Conservation (phyloP, 768 basidiomycete species). For the Phaffia tasmanica region DNA sequence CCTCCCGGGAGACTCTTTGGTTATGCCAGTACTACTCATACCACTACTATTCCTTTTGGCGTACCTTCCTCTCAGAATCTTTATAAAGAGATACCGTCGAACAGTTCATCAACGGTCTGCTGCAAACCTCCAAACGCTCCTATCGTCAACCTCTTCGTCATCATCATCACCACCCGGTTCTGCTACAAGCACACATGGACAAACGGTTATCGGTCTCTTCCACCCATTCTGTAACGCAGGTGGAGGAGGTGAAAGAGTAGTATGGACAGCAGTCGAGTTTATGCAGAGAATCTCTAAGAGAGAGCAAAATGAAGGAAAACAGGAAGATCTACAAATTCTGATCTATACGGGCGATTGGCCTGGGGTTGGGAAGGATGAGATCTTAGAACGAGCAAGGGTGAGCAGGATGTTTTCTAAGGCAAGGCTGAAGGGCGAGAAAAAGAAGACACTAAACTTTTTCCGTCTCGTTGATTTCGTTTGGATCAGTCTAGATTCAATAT, state of each 20-base stretch:
- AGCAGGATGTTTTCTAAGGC: constrained; percentile 24
- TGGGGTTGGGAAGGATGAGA: constrained; percentile 58
- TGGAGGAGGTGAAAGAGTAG: constrained; percentile 88
- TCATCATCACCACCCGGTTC: too few relatives aligned
- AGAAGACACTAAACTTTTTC: neutral
- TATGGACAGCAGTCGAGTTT: constrained; percentile 78
- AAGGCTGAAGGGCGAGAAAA: neutral
- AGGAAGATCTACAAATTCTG: constrained; percentile 51
- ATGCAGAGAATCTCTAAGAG: constrained; percentile 46
- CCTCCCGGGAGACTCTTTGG: too few relatives aligned
- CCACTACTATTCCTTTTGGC: too few relatives aligned
- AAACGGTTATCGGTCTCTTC: constrained; percentile 63
- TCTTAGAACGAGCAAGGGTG: constrained; percentile 72
- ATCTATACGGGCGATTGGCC: constrained; percentile 85
- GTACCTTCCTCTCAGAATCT: too few relatives aligned
- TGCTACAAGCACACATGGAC: too few relatives aligned
- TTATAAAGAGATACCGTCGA: too few relatives aligned
- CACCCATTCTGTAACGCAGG: constrained; percentile 98
- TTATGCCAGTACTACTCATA: too few relatives aligned
- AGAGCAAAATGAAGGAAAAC: constrained; percentile 39
- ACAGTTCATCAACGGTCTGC: too few relatives aligned
- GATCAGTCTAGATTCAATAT: constrained; percentile 52
- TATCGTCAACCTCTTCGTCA: too few relatives aligned
- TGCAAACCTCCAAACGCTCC: too few relatives aligned
- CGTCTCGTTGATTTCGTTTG: neutral